These are phyloP conservation scores for Paraphoma chrysanthemicola DNA, from an alignment of 2,329 filamentous ascomycete genomes.

Conservation along the genomic window DNA sequence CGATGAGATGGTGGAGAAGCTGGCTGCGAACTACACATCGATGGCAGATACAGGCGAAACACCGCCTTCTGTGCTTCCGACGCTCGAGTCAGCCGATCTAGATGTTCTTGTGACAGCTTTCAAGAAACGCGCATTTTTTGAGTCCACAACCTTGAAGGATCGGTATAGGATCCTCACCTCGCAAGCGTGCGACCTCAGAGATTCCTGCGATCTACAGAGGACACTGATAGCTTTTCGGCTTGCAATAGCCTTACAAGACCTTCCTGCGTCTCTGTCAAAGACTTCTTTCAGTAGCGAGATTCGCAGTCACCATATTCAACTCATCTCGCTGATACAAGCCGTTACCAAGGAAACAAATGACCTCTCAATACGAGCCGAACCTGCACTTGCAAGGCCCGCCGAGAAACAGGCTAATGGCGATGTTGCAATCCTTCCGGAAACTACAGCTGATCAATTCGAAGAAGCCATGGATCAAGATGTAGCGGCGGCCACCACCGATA, in stretches of 20 bases:
- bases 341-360: conserved; percentile 8
- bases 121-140: conserved; percentile 33
- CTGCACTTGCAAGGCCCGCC: not conserved
- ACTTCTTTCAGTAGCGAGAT: conserved; percentile 32
- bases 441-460: not conserved
- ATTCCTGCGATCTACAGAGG: conserved; percentile 22
- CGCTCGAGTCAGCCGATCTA: conserved; percentile 4
- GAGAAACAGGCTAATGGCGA: not conserved
- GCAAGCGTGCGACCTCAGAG: conserved; percentile 29
- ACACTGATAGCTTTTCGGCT: conserved; percentile 43
- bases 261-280: conserved; percentile 24
- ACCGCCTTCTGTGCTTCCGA: not conserved
- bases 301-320: conserved; percentile 21
- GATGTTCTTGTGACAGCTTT: conserved; percentile 18
- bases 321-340: conserved; percentile 26
- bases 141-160: conserved; percentile 34
- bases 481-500: conserved; percentile 42
- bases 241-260: conserved; percentile 21
- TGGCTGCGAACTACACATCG: conserved; percentile 20
- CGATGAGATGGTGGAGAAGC: conserved; percentile 27
- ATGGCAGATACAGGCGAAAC: not conserved
- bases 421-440: not conserved
- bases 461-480: not conserved
- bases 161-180: conserved; percentile 40
- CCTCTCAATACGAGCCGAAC: not conserved